Evolutionary conservation across 306 rosid species (phyloP), one percentile per base, ranked within the genome.

Genomic region (Argentina anserina): DNA sequence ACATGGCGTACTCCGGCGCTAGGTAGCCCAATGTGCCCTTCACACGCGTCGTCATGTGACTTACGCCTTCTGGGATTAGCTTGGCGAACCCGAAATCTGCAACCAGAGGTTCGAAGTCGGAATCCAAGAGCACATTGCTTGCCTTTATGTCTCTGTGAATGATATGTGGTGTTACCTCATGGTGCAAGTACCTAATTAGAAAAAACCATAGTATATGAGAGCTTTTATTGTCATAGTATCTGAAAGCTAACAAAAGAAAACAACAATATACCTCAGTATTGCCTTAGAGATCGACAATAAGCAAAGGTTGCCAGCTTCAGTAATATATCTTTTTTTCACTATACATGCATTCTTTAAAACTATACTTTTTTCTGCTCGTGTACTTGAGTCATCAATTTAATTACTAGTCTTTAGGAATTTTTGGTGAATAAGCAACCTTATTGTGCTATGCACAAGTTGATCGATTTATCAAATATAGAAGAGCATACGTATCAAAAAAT

Each of bases 61-160:
- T 93, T 2, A 93, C 98, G 0, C 96, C 98, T 80, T 93, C 97
- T 0, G 93, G 97, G 42, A 93, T 93, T 45, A 93, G 84, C 80
- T 93, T 93, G 10, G 98, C 98, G 15, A 93, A 93, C 39, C 98
- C 98, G 31, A 93, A 90, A 80, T 93, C 97, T 1, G 97, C 96
- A 28, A 90, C 96, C 0, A 90, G 81, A 14, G 96, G 97, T 53
- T 87, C 90, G 11, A 88, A 93, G 7, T 90, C 85, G 43, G 92
- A 84, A 70, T 93, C 87, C 60, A 93, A 71, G 23, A 93, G 86
- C n/a, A 93, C 87, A 36, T 93, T 93, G 61, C 96, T 93, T 5
- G 97, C 96, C 49, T 93, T 92, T n/a, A 90, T 86, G 75, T 90
- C 98, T 67, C 96, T 84, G 12, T 93, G 98, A 56, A 93, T 88